These are phyloP conservation scores for Tinospora cordifolia DNA, from an alignment of 164 flowering plant species.

Conservation along the genomic window DNA sequence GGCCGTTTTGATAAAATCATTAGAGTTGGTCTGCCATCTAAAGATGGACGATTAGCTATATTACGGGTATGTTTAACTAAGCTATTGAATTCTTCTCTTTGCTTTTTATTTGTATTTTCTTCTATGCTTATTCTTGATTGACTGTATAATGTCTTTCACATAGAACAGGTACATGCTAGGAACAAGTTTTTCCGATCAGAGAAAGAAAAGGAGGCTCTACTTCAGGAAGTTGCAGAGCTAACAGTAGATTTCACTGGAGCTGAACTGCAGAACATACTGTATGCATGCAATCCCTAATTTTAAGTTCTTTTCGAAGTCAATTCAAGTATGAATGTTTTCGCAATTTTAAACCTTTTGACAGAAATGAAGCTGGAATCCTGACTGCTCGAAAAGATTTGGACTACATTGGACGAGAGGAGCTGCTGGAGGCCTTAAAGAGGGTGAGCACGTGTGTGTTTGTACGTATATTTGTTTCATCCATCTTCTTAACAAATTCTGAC, in stretches of 20 bases:
- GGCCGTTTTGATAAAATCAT: conserved; percentile 97
- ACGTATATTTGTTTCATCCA: conserved; percentile 12
- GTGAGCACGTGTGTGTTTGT: too few relatives aligned
- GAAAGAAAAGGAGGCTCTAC: conserved; percentile 61
- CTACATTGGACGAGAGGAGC: conserved; percentile 82
- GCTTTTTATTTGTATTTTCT: background rate
- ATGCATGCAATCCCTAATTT: conserved; percentile 13
- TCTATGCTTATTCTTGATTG: background rate
- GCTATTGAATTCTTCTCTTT: background rate
- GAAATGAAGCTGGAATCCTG: conserved; percentile 98
- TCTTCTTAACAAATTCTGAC: background rate
- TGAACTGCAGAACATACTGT: conserved; percentile 93
- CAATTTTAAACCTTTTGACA: conserved; percentile 19
- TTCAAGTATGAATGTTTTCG: background rate
- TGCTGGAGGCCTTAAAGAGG: conserved; percentile 86
- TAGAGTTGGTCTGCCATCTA: conserved; percentile 93
- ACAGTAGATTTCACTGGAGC: conserved; percentile 95
- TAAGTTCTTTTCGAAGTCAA: background rate
- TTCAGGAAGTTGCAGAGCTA: conserved; percentile 76
- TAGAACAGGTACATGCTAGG: conserved; percentile 82
- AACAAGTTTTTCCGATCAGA: conserved; percentile 85
- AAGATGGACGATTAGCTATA: conserved; percentile 87
- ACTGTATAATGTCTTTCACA: conserved; percentile 8
- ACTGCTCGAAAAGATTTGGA: conserved; percentile 92
- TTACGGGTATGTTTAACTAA: conserved; percentile 48